Base-by-base conservation (phyloP, 176 grass and related monocot genomes). In the Eragrostis nindensis region DNA sequence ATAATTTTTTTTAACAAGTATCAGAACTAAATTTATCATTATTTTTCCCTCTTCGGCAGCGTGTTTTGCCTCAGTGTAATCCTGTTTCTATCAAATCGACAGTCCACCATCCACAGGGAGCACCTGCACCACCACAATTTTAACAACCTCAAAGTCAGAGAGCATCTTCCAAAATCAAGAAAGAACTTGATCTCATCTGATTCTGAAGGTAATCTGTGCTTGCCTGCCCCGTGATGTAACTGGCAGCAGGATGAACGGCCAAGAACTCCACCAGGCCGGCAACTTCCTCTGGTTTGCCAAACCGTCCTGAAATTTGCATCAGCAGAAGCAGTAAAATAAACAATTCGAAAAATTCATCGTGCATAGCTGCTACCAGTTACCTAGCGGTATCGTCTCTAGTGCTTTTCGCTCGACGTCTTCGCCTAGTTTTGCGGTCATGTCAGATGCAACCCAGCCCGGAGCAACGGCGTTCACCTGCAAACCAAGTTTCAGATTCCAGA, bases 51-150 rank as follows among this genome's bases (percentile, higher is more conserved):
- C 32, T 36, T 36, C 32, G 32, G 32, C 32, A 36, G 32, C 32
- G 32, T 36, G 32, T 36, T 36, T 36, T 36, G 32, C 32, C 32
- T 36, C 32, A 36, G 32, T 4, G 32, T 36, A 36, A 36, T 36
- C 32, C 32, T 36, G 32, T 36, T 36, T 36, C 32, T 36, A 36
- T 91, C 68, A 97, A 88, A 97, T 94, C 13, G 92, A 92, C 46
- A 97, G 62, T 19, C 94, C 94, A 64, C 94, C 94, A 72, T 94
- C 94, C 86, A 97, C 79, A 32, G 91, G 84, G n/a, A 97, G 69
- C 46, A 97, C 88, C 91, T 97, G 86, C 81, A 83, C 3, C 46
- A 62, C 18, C 56, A 80, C 9, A 59, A 81, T 30, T 49, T 9
- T 68, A 21, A 18, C 45, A 16, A 8, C 15, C 9, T 69, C 18